These are phyloP conservation scores for Blastocystis sp. DNA, from an alignment of 352 stramenopile species.

Conservation along the genomic window DNA sequence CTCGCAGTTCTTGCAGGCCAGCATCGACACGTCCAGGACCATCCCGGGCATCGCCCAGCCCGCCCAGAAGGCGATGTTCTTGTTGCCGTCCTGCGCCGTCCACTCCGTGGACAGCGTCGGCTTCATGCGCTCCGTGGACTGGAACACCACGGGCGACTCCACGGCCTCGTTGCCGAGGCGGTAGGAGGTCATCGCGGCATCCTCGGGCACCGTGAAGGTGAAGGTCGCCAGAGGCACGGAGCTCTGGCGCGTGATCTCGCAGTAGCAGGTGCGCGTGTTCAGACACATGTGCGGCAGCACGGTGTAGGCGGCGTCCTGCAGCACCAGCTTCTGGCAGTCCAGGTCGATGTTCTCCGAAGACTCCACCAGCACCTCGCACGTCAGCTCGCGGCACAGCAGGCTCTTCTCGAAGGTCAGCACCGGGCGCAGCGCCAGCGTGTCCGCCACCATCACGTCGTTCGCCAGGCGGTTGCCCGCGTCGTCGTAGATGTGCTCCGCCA, in stretches of 20 bases:
- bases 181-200: neutral
- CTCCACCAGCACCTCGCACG: neutral
- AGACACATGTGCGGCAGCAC: conserved; percentile 1
- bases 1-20: conserved; percentile 48
- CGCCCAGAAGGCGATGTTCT: conserved; percentile 25
- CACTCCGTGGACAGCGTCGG: conserved; percentile 1
- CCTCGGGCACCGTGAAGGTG: neutral
- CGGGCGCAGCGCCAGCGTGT: neutral
- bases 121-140: neutral
- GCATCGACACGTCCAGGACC: neutral
- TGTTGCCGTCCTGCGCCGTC: neutral
- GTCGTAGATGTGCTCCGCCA: conserved; percentile 50
- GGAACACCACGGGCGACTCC: neutral
- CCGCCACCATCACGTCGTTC: conserved; percentile 8
- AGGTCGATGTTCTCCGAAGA: conserved; percentile 44
- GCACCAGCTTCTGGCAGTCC: neutral
- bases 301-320: neutral
- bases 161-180: conserved; percentile 1
- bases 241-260: neutral
- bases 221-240: neutral
- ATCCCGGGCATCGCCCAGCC: neutral
- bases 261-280: neutral
- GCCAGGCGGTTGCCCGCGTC: conserved; percentile 53
- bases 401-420: neutral
- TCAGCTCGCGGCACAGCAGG: neutral